Conservation (phyloP, 768 basidiomycete species). For the Boletus subcaerulescens region DNA sequence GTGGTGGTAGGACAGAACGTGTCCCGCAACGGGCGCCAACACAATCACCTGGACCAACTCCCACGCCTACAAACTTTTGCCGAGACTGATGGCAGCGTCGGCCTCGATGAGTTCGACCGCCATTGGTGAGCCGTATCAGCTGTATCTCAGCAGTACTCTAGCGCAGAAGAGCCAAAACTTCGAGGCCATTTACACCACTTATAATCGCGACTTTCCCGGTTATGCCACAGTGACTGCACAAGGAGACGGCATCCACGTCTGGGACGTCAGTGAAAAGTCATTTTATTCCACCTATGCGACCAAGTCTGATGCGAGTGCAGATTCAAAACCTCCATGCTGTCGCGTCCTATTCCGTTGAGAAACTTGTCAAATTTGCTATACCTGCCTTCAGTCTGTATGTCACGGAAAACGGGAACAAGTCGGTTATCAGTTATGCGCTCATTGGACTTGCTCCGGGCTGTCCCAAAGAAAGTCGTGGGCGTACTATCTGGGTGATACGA, state of each 20-base stretch:
- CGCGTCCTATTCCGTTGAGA: slow-evolving; percentile 66
- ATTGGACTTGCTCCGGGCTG: slow-evolving; percentile 46
- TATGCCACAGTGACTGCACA: slow-evolving; percentile 68
- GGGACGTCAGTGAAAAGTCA: slow-evolving; percentile 52
- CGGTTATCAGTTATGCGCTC: slow-evolving; percentile 54
- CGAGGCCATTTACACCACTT: slow-evolving; percentile 19
- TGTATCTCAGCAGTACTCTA: slow-evolving; percentile 24
- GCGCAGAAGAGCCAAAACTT: background rate
- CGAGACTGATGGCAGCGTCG: background rate
- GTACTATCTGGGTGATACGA: slow-evolving; percentile 62
- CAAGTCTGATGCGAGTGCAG: slow-evolving; percentile 35
- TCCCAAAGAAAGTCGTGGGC: slow-evolving; percentile 39
- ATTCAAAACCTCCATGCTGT: slow-evolving; percentile 62
- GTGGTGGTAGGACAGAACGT: slow-evolving; percentile 2
- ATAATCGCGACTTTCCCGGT: slow-evolving; percentile 39
- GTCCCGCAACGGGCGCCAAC: background rate
- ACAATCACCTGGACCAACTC: slow-evolving; percentile 14
- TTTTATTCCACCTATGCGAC: background rate
- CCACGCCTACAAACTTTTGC: slow-evolving; percentile 10
- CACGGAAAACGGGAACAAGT: slow-evolving; percentile 31
- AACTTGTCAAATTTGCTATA: slow-evolving; percentile 59
- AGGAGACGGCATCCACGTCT: slow-evolving; percentile 70
- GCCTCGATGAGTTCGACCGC: slow-evolving; percentile 29
- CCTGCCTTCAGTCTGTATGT: slow-evolving; percentile 48
- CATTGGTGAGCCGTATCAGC: slow-evolving; percentile 31